These are phyloP conservation scores for Ceriops tagal DNA, from an alignment of 345 rosid species.

Conservation along the genomic window DNA sequence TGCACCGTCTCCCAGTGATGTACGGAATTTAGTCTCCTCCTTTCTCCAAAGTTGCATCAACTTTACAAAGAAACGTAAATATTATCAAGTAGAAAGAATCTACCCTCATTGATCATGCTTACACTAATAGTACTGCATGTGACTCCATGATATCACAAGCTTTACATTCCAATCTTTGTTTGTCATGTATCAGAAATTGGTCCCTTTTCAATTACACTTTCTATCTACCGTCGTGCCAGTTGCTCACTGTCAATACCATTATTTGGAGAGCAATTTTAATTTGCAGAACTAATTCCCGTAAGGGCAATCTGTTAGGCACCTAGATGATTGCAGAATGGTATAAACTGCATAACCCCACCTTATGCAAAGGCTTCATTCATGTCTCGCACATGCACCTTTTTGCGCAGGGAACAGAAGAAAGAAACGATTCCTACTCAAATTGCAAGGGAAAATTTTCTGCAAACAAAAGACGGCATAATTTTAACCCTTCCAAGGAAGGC, in stretches of 20 bases:
- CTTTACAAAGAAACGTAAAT: constrained; percentile 17
- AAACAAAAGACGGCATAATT: neutral
- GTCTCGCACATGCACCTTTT: constrained; percentile 13
- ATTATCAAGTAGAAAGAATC: constrained; percentile 9
- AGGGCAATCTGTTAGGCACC: neutral
- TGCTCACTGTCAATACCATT: neutral
- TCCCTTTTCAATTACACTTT: constrained; percentile 12
- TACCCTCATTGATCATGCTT: constrained; percentile 22
- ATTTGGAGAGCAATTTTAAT: constrained; percentile 12
- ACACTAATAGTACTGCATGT: constrained; percentile 11
- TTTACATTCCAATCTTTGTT: constrained; percentile 10
- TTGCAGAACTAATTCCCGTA: constrained; percentile 10
- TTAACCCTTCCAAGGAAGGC: neutral
- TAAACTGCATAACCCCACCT: neutral
- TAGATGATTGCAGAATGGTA: neutral
- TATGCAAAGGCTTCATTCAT: constrained; percentile 9
- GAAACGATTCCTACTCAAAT: neutral
- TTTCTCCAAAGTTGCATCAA: constrained; percentile 6
- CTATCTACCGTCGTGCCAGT: constrained; percentile 6
- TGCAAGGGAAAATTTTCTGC: neutral
- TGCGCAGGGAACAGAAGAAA: neutral
- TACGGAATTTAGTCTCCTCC: neutral
- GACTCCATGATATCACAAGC: constrained; percentile 15
- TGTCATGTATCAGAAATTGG: constrained; percentile 11
- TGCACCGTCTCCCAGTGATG: neutral